phyloP scores from a whole-genome alignment of 2,329 filamentous ascomycete species.

The Penicillium sp. region DNA sequence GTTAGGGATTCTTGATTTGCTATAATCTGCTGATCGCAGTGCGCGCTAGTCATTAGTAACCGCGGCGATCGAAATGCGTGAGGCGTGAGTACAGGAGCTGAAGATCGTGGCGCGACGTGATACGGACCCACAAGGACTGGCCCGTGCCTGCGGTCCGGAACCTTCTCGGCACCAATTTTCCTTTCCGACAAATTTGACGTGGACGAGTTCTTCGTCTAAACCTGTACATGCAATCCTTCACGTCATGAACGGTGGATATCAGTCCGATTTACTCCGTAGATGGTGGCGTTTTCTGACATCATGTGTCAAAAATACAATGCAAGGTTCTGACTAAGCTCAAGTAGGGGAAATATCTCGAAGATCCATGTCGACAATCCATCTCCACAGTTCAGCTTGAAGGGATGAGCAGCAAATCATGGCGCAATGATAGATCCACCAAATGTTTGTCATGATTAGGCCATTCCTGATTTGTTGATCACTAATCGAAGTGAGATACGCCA shows the following conservation, averaged over 20 bases:
- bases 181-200: neutral
- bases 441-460: neutral
- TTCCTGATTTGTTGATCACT: neutral
- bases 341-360: neutral
- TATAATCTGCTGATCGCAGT: neutral
- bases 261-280: no score
- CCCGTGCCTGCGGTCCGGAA: constrained; percentile 2
- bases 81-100: neutral
- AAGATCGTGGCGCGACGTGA: neutral
- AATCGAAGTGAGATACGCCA: neutral
- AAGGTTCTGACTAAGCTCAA: no score
- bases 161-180: neutral
- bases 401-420: neutral
- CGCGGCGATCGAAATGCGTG: neutral
- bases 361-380: neutral
- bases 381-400: neutral
- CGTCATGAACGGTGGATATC: neutral
- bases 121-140: neutral
- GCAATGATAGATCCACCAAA: neutral
- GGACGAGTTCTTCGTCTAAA: neutral
- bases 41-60: neutral
- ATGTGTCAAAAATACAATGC: no score
- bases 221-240: neutral
- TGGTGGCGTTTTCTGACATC: no score
- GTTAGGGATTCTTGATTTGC: neutral